Evolutionary conservation across 2,329 filamentous ascomycete genomes (phyloP), one percentile per base, ranked within the genome.

Genomic region (Cytospora piceae): DNA sequence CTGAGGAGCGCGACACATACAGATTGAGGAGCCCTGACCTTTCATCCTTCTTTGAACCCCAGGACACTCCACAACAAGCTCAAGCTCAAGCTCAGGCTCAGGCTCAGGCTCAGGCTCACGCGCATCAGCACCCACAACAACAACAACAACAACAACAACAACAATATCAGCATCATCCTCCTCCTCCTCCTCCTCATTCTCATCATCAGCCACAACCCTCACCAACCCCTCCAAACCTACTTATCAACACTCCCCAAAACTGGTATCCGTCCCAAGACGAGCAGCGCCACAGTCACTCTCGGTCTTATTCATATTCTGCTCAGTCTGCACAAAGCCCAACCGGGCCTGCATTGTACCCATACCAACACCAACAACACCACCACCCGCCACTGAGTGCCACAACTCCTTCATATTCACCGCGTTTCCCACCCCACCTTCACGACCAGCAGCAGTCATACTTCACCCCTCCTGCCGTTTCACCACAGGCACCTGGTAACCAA

Each of bases 131-230:
- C 37, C 68, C 65, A 39, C 58, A 61, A 32, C 69, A 66, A 57
- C 66, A 69, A 7, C 73, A 71, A 54, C 73, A 72, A 59, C 71
- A 70, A 69, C 56, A 71, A 15, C 52, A 54, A 15, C 52, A 32
- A 31, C 14, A 53, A 15, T 15, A 4, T 12, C 37, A 17, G 37
- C 37, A 39, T 12, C 37, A 39, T 4, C 37, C 11, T 39, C 37
- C 8, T 17, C 37, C 12, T 39, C 37, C 12, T 17, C 37, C 12
- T 39, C 37, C n/a, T 15, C 22, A 29, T 7, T 4, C 8, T 15
- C 49, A 52, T 7, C 11, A 24, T 7, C 49, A 52, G 29, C 58
- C 58, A 60, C 20, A 39, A 29, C 24, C 46, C 53, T 34, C 31
- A 15, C 69, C 67, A 63, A 17, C 42, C 56, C 27, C 66, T 61